A percentile compares a stretch with the other conserved stretches of the same genome.
Conservation (phyloP, 495 filamentous ascomycete genomes). For the Trichoderma asperelloides region DNA sequence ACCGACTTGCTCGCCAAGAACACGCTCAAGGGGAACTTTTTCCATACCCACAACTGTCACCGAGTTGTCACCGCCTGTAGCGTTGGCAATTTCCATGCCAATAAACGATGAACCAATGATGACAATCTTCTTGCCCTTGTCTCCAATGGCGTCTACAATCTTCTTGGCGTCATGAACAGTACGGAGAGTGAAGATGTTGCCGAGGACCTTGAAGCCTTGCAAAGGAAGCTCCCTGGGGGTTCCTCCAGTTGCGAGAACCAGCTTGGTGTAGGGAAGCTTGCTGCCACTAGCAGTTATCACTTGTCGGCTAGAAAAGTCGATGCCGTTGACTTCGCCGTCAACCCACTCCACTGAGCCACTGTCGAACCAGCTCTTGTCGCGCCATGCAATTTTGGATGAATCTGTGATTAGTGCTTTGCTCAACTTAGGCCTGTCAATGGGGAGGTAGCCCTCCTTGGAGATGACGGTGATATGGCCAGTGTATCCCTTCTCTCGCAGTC, state of each 20-base stretch:
- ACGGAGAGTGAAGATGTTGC: constrained; percentile 79
- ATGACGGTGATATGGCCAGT: constrained; percentile 75
- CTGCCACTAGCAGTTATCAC: constrained; percentile 65
- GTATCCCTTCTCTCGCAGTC: constrained; percentile 72
- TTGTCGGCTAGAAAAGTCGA: constrained; percentile 67
- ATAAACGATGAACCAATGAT: constrained; percentile 91
- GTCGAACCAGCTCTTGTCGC: constrained; percentile 68
- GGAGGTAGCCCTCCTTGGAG: constrained; percentile 70
- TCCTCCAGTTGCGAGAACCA: constrained; percentile 83
- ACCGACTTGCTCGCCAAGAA: constrained; percentile 78
- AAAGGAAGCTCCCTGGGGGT: constrained; percentile 69
- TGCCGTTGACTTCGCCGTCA: constrained; percentile 59
- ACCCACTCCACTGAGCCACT: constrained; percentile 63
- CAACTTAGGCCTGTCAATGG: constrained; percentile 90
- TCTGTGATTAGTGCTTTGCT: constrained; percentile 92
- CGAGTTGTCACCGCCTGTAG: constrained; percentile 59
- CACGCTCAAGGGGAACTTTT: constrained; percentile 70
- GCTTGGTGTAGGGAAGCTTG: constrained; percentile 69
- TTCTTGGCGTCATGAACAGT: constrained; percentile 61
- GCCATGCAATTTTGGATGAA: constrained; percentile 61
- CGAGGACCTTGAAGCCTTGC: constrained; percentile 74
- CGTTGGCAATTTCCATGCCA: constrained; percentile 88
- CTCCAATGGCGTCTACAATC: constrained; percentile 70
- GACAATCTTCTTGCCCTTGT: constrained; percentile 83
- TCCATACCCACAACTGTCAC: constrained; percentile 96